Conservation (phyloP, 768 basidiomycete genomes). For the Mycena rosella region DNA sequence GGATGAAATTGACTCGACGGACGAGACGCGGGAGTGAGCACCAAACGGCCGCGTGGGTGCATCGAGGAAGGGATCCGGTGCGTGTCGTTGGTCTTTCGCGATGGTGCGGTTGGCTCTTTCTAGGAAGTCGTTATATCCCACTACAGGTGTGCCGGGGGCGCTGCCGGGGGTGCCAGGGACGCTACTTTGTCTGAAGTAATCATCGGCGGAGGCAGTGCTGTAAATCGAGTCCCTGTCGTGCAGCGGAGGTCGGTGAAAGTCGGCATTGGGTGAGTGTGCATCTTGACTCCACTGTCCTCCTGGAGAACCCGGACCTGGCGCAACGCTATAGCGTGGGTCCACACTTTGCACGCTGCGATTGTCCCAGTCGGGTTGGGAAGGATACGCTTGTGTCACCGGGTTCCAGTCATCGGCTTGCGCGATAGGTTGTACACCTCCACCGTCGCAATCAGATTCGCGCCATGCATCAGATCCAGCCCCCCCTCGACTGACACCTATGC, state of each 20-base stretch:
- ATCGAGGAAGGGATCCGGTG: conserved; percentile 91
- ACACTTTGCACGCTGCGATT: conserved; percentile 57
- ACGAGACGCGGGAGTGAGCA: conserved; percentile 81
- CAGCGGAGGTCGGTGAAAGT: conserved; percentile 45
- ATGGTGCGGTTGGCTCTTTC: conserved; percentile 89
- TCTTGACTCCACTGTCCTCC: conserved; percentile 75
- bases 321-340: conserved; percentile 34
- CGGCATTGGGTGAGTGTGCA: conserved; percentile 62
- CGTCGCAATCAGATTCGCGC: conserved; percentile 78
- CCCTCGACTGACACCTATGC: conserved; percentile 77
- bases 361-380: conserved; percentile 85
- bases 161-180: conserved; percentile 42
- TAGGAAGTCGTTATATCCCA: conserved; percentile 82
- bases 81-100: conserved; percentile 80
- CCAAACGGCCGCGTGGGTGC: conserved; percentile 84
- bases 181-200: conserved; percentile 61
- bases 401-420: conserved; percentile 85
- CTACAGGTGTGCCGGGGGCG: no score
- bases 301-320: conserved; percentile 66
- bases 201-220: conserved; percentile 60
- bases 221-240: conserved; percentile 63
- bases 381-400: conserved; percentile 73
- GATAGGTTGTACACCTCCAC: conserved; percentile 61
- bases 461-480: conserved; percentile 82
- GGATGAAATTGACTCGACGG: conserved; percentile 92